A percentile compares a stretch with the other conserved stretches of the same genome.
These are phyloP conservation scores for Haematococcus sp. DNA, from an alignment of 139 green algal species.

Conservation along the genomic window DNA sequence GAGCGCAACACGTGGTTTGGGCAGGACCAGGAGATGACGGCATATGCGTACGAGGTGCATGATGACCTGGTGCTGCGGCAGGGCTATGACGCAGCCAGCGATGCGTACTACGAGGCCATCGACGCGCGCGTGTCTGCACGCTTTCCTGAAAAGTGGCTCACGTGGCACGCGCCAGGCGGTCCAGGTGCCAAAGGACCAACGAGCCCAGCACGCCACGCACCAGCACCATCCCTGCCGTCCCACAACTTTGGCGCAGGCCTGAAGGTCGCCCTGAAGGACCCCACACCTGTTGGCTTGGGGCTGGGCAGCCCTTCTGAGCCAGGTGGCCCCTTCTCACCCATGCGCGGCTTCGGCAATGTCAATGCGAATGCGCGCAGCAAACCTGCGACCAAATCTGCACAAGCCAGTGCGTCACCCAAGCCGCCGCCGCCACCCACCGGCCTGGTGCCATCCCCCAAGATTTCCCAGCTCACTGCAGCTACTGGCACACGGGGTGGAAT, in stretches of 20 bases:
- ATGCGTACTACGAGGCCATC: slow-evolving; percentile 37
- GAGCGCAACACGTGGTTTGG: slow-evolving; percentile 60
- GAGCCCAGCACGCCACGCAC: background rate
- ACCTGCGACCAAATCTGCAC: background rate
- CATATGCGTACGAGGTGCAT: slow-evolving; percentile 24
- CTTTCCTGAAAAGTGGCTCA: slow-evolving; percentile 28
- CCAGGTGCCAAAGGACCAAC: background rate
- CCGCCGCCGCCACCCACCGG: too few relatives aligned
- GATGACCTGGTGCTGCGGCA: slow-evolving; percentile 26
- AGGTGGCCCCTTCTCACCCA: background rate
- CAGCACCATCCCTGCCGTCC: background rate
- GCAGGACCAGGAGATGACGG: slow-evolving; percentile 51
- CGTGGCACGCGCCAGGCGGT: background rate
- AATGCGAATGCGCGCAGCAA: slow-evolving; percentile 1
- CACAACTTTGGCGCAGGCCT: slow-evolving; percentile 3
- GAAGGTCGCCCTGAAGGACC: slow-evolving; percentile 14
- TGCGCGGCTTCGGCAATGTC: background rate
- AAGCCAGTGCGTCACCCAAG: background rate
- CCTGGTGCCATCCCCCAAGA: too few relatives aligned
- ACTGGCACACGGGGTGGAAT: too few relatives aligned
- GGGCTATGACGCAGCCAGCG: slow-evolving; percentile 11
- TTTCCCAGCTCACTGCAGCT: too few relatives aligned
- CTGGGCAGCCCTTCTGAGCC: too few relatives aligned
- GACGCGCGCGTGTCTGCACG: slow-evolving; percentile 14
- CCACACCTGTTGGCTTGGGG: background rate